Evolutionary conservation across 2,329 filamentous ascomycete species (phyloP).

Genomic region (Sporothrix phasma): DNA sequence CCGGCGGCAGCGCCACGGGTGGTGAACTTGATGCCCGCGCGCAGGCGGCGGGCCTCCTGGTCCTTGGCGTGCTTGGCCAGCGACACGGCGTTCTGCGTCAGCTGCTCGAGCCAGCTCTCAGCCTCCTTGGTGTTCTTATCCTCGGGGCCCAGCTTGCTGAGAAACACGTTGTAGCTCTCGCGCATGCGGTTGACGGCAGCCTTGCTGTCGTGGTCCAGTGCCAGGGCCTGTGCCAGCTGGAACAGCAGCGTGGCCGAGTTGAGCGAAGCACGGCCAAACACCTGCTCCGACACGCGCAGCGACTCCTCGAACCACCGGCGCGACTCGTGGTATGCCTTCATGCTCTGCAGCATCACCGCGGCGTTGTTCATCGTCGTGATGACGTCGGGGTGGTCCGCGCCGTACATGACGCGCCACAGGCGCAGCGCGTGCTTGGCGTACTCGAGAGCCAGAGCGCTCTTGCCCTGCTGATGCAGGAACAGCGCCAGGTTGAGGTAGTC

Average conservation of each 20-base stretch:
- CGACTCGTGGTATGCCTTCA: conserved; percentile 91
- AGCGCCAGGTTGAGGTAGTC: conserved; percentile 93
- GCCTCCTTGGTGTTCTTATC: conserved; percentile 98
- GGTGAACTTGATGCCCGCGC: conserved; percentile 59
- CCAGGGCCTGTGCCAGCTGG: conserved; percentile 91
- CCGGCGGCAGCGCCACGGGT: conserved; percentile 51
- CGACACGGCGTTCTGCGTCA: conserved; percentile 89
- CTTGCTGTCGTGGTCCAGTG: conserved; percentile 92
- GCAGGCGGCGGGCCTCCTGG: conserved; percentile 62
- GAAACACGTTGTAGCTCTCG: conserved; percentile 94
- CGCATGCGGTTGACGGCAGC: conserved; percentile 87
- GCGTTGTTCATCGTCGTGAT: conserved; percentile 99
- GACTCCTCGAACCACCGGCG: conserved; percentile 95
- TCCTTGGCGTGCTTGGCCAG: conserved; percentile 93
- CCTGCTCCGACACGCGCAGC: conserved; percentile 74
- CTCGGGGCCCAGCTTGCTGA: conserved; percentile 71
- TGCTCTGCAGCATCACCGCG: conserved; percentile 92
- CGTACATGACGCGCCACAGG: conserved; percentile 96
- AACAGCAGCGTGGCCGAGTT: conserved; percentile 92
- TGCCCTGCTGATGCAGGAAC: conserved; percentile 85
- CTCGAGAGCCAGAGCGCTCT: conserved; percentile 75
- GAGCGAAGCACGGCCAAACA: conserved; percentile 82
- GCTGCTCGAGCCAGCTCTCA: conserved; percentile 89
- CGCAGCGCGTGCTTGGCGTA: conserved; percentile 90
- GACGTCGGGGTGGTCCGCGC: conserved; percentile 84